Evolutionary conservation across 139 green algal species (phyloP).

Genomic region (Chlorella sp.): DNA sequence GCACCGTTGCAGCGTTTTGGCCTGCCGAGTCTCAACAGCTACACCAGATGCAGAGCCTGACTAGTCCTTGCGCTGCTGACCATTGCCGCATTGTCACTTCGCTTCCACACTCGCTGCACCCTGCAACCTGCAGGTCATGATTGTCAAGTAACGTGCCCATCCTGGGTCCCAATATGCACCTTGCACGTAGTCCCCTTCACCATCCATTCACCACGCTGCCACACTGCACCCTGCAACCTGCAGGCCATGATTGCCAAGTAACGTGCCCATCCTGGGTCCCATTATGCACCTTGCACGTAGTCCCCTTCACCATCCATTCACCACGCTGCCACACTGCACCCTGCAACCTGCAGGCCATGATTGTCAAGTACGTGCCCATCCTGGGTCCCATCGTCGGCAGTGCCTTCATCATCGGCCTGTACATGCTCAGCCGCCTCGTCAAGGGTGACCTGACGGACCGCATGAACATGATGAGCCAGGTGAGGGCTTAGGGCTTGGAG

Average conservation of each 20-base stretch:
- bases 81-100: not conserved
- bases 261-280: not conserved
- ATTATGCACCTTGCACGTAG: not conserved
- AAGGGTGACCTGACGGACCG: constrained; percentile 49
- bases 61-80: too few species aligned
- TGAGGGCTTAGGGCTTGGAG: too few species aligned
- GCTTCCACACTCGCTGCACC: not conserved
- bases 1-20: too few species aligned
- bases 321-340: not conserved
- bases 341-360: constrained; percentile 23
- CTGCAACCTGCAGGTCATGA: not conserved
- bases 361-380: constrained; percentile 41
- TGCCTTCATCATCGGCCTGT: constrained; percentile 50
- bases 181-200: not conserved
- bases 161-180: not conserved
- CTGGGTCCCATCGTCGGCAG: constrained; percentile 45
- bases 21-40: too few species aligned
- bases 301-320: too few species aligned
- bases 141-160: not conserved
- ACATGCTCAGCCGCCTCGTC: constrained; percentile 43
- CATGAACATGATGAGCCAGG: constrained; percentile 45
- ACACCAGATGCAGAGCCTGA: too few species aligned
- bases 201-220: not conserved
- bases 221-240: not conserved
- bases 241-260: not conserved